Base-by-base conservation (phyloP, 2,329 filamentous ascomycete species). In the Epicoccum sorghinum region DNA sequence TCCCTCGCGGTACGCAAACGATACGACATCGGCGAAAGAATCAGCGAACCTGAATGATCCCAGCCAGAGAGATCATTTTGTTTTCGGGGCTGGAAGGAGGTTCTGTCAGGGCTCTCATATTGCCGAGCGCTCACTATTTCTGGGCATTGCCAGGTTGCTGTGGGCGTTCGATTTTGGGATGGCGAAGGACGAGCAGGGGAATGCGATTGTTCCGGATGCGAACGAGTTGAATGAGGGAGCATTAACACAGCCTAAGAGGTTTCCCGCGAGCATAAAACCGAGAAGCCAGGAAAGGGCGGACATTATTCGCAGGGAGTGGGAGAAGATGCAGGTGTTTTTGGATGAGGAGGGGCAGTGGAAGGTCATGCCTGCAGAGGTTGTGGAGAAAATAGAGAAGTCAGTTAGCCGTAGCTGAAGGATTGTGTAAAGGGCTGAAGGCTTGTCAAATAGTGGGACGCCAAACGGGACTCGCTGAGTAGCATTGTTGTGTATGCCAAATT, bases 21-120 rank as follows among this genome's bases (percentile, higher is more conserved):
- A 43, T 25, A 30, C 7, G 10, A 12, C 18, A 18, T 32, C 25
- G 3, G 13, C 27, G 7, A 7, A 7, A 6, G 40, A 43, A 18
- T 30, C 40, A 22, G 40, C 40, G 6, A 18, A 14, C 25, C 30
- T 32, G 4, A 12, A 29, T 4, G 42, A 45, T 9, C n/a, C 22
- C 12, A 45, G 7, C n/a, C 12, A 4, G 22, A 56, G 51, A 42
- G 71, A 74, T 25, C 70, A 73, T 40, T 73, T 64, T 13, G 60
- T 55, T n/a, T 76, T 72, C 43, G 73, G 73, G 4, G 64, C 65
- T 48, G 73, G 74, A 2, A 62, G 74, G 4, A 59, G 71, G 13
- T 60, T 70, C 22, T 74, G 71, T 51, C 69, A 67, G 2, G 70
- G 71, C 23, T 66, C 67, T 43, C 66, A 72, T 40, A 55, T 74